A percentile compares a stretch with the other conserved stretches of the same genome.
These are phyloP conservation scores for Auricularia sp. DNA, from an alignment of 768 basidiomycete genomes.

Conservation along the genomic window DNA sequence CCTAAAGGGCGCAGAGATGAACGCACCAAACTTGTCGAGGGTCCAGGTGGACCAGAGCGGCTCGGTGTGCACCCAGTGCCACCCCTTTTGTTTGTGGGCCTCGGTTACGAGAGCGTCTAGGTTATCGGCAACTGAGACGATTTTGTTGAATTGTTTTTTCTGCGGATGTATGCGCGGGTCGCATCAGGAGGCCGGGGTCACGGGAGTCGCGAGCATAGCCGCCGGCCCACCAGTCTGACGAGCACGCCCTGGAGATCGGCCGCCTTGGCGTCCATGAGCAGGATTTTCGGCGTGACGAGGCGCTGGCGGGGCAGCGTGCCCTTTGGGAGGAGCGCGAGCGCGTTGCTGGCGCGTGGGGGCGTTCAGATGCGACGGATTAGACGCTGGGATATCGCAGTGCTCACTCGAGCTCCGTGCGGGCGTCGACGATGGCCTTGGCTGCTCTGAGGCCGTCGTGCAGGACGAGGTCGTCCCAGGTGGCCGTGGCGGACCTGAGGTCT, in stretches of 20 bases:
- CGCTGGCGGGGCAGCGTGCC: constrained; percentile 45
- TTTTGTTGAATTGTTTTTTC: constrained; percentile 62
- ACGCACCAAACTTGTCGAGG: constrained; percentile 63
- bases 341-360: constrained; percentile 34
- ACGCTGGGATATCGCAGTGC: not conserved
- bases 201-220: not conserved
- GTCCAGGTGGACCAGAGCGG: constrained; percentile 79
- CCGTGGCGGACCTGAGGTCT: constrained; percentile 50
- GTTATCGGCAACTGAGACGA: constrained; percentile 52
- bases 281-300: constrained; percentile 56
- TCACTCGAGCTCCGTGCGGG: constrained; percentile 72
- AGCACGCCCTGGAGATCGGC: constrained; percentile 47
- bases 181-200: not conserved
- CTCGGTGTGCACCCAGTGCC: constrained; percentile 58
- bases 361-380: not conserved
- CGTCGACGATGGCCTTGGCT: constrained; percentile 59
- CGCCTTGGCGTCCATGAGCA: constrained; percentile 56
- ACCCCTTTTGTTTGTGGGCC: constrained; percentile 61
- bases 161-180: constrained; percentile 17
- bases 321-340: constrained; percentile 40
- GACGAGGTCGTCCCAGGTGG: constrained; percentile 79
- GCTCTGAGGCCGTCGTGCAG: constrained; percentile 69
- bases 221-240: constrained; percentile 49
- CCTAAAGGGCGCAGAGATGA: not conserved
- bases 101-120: constrained; percentile 57